Evolutionary conservation across 129 eudicot species (phyloP).

Genomic region (Flaveria bidentis): DNA sequence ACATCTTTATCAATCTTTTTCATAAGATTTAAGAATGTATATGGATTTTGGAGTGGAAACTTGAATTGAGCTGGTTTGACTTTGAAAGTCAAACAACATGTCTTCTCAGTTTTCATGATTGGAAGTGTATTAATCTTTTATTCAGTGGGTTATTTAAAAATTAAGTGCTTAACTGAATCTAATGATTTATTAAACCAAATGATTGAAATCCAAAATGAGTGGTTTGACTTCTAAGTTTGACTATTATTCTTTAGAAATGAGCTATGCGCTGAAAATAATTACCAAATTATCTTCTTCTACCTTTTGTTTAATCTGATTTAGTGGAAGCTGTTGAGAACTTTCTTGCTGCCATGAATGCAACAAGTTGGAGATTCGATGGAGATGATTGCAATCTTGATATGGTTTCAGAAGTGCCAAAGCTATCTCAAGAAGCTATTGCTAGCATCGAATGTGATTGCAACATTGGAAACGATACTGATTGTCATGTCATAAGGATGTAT

Average conservation of each 20-base stretch:
- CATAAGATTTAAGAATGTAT: background rate
- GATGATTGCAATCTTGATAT: constrained; percentile 57
- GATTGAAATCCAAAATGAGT: constrained; percentile 20
- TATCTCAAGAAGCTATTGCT: constrained; percentile 48
- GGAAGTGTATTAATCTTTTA: background rate
- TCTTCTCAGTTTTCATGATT: constrained; percentile 2
- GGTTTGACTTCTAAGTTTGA: constrained; percentile 24
- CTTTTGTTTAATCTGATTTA: constrained; percentile 26
- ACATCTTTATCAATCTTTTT: constrained; percentile 9
- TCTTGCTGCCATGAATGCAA: constrained; percentile 69
- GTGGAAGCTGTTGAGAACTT: constrained; percentile 64
- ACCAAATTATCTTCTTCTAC: background rate
- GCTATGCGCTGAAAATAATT: background rate
- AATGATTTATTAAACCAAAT: constrained; percentile 20
- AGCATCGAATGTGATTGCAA: constrained; percentile 69
- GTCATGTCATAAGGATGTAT: constrained; percentile 79
- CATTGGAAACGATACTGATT: constrained; percentile 47
- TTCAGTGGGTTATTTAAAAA: no score
- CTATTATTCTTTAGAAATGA: background rate
- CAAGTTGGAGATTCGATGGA: constrained; percentile 61
- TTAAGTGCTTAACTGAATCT: background rate
- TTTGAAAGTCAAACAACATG: constrained; percentile 13
- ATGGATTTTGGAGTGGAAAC: constrained; percentile 16
- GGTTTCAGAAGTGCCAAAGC: constrained; percentile 39
- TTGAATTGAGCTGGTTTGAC: constrained; percentile 6